Evolutionary conservation across 2,329 filamentous ascomycete species (phyloP).

Genomic region (Boeremia exigua): DNA sequence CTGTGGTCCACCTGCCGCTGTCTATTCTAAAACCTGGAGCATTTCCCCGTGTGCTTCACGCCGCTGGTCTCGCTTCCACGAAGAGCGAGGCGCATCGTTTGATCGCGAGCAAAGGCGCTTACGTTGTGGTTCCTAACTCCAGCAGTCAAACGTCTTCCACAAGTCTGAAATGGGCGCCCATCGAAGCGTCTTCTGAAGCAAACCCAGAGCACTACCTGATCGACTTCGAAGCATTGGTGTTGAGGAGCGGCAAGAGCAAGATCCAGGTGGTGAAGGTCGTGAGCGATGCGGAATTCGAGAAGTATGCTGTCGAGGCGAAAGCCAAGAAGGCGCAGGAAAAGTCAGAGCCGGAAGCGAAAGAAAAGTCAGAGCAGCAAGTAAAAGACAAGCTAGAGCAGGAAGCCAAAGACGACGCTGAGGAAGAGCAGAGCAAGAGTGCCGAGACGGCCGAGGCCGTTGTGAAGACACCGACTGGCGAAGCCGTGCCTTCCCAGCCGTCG

Average conservation of each 20-base stretch:
- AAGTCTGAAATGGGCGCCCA: conserved; percentile 66
- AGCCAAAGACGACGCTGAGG: neutral
- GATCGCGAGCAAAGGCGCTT: conserved; percentile 62
- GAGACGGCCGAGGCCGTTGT: neutral
- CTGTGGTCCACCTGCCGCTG: conserved; percentile 65
- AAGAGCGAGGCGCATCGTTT: conserved; percentile 65
- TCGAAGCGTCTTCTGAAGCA: conserved; percentile 65
- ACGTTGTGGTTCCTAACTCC: conserved; percentile 57
- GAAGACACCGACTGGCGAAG: conserved; percentile 2
- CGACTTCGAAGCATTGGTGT: conserved; percentile 61
- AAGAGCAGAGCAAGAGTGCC: neutral
- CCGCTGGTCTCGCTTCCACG: conserved; percentile 64
- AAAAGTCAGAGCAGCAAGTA: neutral
- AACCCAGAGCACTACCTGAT: conserved; percentile 67
- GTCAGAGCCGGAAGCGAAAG: neutral
- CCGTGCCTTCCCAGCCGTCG: conserved; percentile 10
- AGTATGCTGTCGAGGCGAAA: conserved; percentile 33
- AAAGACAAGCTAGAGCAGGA: conserved; percentile 7
- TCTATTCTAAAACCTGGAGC: conserved; percentile 62
- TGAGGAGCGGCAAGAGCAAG: conserved; percentile 67
- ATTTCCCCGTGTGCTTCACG: conserved; percentile 65
- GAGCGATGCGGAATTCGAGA: conserved; percentile 59
- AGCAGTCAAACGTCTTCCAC: conserved; percentile 48
- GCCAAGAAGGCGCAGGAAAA: neutral
- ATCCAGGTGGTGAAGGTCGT: conserved; percentile 63